Evolutionary conservation across 2,329 filamentous ascomycete genomes (phyloP), one percentile per base, ranked within the genome.

Genomic region (Macrophomina tecta): DNA sequence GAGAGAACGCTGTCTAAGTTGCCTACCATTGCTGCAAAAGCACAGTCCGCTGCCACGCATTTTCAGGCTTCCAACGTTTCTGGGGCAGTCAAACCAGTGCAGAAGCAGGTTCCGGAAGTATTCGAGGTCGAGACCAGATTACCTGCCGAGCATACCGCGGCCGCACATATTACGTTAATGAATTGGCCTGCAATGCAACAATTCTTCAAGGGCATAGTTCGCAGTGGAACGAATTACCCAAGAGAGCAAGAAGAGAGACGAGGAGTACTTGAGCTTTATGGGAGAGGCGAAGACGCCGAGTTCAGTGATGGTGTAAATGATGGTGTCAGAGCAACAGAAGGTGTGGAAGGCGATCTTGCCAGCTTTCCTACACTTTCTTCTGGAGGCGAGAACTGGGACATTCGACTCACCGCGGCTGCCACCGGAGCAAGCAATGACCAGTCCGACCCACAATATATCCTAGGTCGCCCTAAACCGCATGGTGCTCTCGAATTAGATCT

Each of bases 121-220:
- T 1, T 60, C 9, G 76, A 79, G 36, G 76, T 77, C 55, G 85
- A 89, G 70, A 86, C 91, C 14, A 87, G 90, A 1, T 91, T 97
- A 66, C 91, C 93, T 0, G 87, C 89, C 34, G 92, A 97, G 70
- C 94, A 98, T 74, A 96, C 92, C 0, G 97, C 94, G 0, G 88
- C 93, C 16, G 93, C 93, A 1, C 92, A 95, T 61, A 87, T 93
- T 69, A 82, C 98, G 18, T 81, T 98, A 80, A 83, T 74, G 80
- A 84, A 69, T 75, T 97, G 74, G 88, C 92, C 40, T 65, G 78
- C 67, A 71, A 82, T 72, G 8, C 75, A 76, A 73, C 81, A 83
- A 38, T 84, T 84, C 63, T 84, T 89, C 32, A 86, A 87, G 65
- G 87, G 91, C 70, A 80, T 69, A 9, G 69, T 77, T 12, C 71